Evolutionary conservation across 1,139 yeast species (phyloP).

Genomic region (Yamadazyma kanchanaburiensis): DNA sequence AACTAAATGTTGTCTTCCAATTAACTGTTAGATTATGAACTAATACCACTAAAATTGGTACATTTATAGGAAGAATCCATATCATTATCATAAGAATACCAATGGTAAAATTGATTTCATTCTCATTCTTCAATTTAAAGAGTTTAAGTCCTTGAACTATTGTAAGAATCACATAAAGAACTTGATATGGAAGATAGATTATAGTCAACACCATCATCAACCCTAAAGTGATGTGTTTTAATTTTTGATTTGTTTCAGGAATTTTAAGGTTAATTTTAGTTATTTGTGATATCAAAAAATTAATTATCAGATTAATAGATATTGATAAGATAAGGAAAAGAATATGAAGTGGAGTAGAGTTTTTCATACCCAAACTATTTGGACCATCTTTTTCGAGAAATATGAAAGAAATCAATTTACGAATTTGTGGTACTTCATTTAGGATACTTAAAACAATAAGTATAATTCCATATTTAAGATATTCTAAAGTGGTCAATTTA

Average conservation of each 20-base stretch:
- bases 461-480: constrained; percentile 1
- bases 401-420: constrained; percentile 1
- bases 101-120: constrained; percentile 46
- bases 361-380: constrained; percentile 4
- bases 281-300: constrained; percentile 1
- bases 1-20: constrained; percentile 74
- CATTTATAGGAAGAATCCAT: constrained; percentile 66
- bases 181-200: constrained; percentile 71
- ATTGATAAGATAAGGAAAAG: constrained; percentile 9
- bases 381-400: constrained; percentile 3
- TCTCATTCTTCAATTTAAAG: constrained; percentile 23
- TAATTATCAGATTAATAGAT: constrained; percentile 7
- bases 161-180: constrained; percentile 62
- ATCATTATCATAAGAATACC: constrained; percentile 57
- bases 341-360: constrained; percentile 5
- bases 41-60: constrained; percentile 68
- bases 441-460: constrained; percentile 3
- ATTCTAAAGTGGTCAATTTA: constrained; percentile 1
- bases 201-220: constrained; percentile 9
- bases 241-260: constrained; percentile 3
- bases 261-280: constrained; percentile 1
- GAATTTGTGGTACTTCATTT: constrained; percentile 2
- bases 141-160: constrained; percentile 50
- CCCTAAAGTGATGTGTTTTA: constrained; percentile 5
- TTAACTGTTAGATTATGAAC: constrained; percentile 63